Evolutionary conservation across 768 basidiomycete genomes (phyloP), one percentile per base, ranked within the genome.

Genomic region (Rhodotorula taiwanensis): DNA sequence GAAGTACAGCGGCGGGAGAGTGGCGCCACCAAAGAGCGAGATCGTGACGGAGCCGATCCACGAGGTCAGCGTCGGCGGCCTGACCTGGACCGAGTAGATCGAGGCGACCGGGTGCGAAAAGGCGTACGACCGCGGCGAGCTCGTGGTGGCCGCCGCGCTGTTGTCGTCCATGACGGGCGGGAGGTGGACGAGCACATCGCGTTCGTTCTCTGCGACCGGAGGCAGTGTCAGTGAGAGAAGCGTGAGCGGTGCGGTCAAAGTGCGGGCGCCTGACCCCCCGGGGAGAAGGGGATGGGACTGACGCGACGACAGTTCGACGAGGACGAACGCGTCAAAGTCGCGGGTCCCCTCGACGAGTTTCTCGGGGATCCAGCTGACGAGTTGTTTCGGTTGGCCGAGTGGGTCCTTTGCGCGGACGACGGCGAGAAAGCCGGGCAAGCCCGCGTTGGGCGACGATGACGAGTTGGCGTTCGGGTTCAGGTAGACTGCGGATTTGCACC

Each of bases 351-450:
- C 55, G 55, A 95, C 78, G 42, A 95, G 76, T 5, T 82, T 81
- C 72, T 95, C 89, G 31, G 94, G 94, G 45, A 97, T 88, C 94
- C 94, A 98, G 4, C 89, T 88, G 2, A 97, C 80, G 9, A 93
- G 78, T 75, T 89, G 88, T 6, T 80, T 53, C 62, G 56, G 58
- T 25, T 28, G 5, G 1, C 49, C 43, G 1, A 13, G 10, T 74
- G 89, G 88, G 16, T 63, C 27, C 31, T 2, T 20, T 9, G 57
- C 44, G 28, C 52, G 89, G 25, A 98, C 92, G 60, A 99, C 80
- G 21, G 87, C 85, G 11, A 92, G 84, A 74, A 94, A 98, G 2
- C 95, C 95, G 5, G 89, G 84, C 41, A 97, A 88, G 75, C 97
- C 94, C 76, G 98, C 95, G 72, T 87, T 81, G 4, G 87, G 81